phyloP scores from a whole-genome alignment of 2,329 filamentous ascomycete species.

The Sporothrix pseudoabietina region DNA sequence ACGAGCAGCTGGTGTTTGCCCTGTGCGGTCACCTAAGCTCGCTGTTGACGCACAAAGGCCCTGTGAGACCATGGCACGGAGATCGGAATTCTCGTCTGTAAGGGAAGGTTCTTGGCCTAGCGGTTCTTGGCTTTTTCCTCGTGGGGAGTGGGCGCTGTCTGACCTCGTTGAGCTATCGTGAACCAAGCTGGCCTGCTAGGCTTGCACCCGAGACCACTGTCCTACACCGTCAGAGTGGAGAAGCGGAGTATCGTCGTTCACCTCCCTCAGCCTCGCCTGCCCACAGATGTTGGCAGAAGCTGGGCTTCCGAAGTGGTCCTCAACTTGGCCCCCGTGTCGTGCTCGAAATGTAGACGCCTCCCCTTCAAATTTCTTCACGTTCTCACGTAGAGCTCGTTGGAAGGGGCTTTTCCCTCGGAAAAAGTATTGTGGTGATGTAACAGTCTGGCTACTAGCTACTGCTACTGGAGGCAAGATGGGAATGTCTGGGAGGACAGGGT shows the following conservation, averaged over 20 bases:
- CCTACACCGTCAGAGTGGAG: conserved; percentile 25
- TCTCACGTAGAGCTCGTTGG: conserved; percentile 53
- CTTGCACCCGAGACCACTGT: conserved; percentile 35
- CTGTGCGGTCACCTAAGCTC: neutral
- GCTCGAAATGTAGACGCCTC: conserved; percentile 13
- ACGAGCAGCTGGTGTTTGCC: neutral
- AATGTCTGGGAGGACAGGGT: neutral
- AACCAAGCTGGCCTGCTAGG: conserved; percentile 33
- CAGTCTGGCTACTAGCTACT: neutral
- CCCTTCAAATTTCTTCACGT: conserved; percentile 46
- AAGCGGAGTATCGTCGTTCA: conserved; percentile 31
- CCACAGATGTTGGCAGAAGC: too few species aligned
- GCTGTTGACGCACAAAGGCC: neutral
- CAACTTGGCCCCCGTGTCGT: neutral
- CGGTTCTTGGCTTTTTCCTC: neutral
- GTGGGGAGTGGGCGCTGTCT: conserved; percentile 26
- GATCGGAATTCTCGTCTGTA: neutral
- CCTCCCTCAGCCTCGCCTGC: neutral
- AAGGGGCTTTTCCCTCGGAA: conserved; percentile 60
- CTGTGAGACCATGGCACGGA: neutral
- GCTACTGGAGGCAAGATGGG: neutral
- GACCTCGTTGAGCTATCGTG: conserved; percentile 26
- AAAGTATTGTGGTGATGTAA: conserved; percentile 42
- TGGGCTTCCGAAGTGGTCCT: neutral
- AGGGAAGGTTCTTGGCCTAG: neutral